Evolutionary conservation across 225 moss, liverwort and hornwort genomes (phyloP).

Genomic region (Climacium dendroides): DNA sequence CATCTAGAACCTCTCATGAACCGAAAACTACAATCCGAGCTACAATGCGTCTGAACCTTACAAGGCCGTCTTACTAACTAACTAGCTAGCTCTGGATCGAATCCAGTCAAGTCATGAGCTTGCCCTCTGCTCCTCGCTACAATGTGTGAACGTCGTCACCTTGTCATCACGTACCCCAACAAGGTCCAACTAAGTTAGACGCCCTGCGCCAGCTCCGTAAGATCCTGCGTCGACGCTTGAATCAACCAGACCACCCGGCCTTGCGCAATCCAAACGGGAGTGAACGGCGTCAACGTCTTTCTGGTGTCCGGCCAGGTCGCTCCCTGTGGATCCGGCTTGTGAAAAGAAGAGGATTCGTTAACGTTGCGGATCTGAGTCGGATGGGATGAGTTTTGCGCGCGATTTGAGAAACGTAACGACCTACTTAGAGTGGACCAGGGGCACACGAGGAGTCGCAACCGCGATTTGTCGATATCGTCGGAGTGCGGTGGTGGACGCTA

Average conservation of each 20-base stretch:
- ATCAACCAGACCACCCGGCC: neutral
- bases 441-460: neutral
- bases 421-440: neutral
- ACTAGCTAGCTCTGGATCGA: neutral
- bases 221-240: neutral
- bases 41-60: neutral
- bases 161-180: neutral
- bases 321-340: neutral
- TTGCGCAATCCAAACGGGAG: neutral
- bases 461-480: neutral
- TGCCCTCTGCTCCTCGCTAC: neutral
- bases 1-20: neutral
- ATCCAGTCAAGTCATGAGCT: neutral
- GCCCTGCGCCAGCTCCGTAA: neutral
- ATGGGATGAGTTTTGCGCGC: neutral
- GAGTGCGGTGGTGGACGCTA: neutral
- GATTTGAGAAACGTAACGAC: neutral
- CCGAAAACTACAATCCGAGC: neutral
- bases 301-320: neutral
- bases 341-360: neutral
- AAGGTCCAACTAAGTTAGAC: neutral
- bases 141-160: neutral
- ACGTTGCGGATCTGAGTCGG: neutral
- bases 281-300: neutral
- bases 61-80: neutral